These are phyloP conservation scores for Claviceps spartinae DNA, from an alignment of 2,329 filamentous ascomycete species.

Conservation along the genomic window DNA sequence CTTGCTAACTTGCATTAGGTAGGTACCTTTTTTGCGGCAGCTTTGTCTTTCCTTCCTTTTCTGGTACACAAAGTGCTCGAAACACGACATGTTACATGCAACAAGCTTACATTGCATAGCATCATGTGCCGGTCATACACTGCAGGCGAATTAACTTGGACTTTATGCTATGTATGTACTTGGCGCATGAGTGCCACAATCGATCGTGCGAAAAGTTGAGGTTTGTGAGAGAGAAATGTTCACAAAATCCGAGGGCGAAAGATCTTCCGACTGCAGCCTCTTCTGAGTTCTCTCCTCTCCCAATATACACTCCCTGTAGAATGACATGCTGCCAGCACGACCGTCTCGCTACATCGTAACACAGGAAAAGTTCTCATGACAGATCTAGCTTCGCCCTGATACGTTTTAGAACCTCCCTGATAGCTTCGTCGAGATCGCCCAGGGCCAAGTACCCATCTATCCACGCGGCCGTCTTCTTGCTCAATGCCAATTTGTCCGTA, in stretches of 20 bases:
- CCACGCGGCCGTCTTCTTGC: conserved; percentile 38
- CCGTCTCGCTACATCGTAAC: background rate
- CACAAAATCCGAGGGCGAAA: background rate
- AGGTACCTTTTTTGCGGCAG: background rate
- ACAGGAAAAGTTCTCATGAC: background rate
- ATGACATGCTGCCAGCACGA: background rate
- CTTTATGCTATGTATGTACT: background rate
- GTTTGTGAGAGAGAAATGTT: no score
- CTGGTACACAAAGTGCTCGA: background rate
- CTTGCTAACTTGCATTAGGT: no score
- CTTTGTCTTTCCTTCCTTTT: background rate
- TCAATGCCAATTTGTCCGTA: conserved; percentile 31
- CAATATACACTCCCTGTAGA: background rate
- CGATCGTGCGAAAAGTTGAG: no score
- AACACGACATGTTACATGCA: background rate
- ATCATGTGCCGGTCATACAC: background rate
- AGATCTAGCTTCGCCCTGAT: conserved; percentile 24
- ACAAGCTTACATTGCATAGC: background rate
- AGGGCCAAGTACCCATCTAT: conserved; percentile 36
- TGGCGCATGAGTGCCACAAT: background rate
- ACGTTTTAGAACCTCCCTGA: conserved; percentile 41
- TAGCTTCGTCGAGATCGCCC: conserved; percentile 39
- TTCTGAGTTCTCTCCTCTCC: background rate
- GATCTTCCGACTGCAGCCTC: background rate
- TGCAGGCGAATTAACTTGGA: background rate